Percentiles rank a stretch among this genome's conserved stretches.
phyloP scores from a whole-genome alignment of 208 protist genomes.

The Crithidia thermophila region DNA sequence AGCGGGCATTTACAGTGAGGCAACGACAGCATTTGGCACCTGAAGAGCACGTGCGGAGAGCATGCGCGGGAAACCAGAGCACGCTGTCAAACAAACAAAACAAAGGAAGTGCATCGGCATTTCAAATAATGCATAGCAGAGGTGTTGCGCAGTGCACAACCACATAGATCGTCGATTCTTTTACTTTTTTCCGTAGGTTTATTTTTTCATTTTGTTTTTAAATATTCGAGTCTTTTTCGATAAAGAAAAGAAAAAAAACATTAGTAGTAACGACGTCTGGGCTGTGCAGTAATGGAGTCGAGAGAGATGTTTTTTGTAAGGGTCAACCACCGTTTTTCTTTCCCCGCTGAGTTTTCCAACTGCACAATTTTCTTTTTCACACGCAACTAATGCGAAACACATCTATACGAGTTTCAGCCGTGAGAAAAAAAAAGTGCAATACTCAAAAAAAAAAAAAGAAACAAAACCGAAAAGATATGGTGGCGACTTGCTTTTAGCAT shows the following conservation, averaged over 20 bases:
- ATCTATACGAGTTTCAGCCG: too few relatives aligned
- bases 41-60: too few relatives aligned
- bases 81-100: too few relatives aligned
- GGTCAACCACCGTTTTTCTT: not conserved
- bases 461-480: not conserved
- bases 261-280: not conserved
- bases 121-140: not conserved
- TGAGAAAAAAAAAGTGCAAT: too few relatives aligned
- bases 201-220: constrained; percentile 8
- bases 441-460: not conserved
- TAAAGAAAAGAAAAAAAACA: not conserved
- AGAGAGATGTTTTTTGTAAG: not conserved
- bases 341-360: not conserved
- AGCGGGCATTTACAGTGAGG: too few relatives aligned
- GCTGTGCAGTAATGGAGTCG: not conserved
- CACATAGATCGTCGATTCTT: constrained; percentile 6
- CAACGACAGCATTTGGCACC: too few relatives aligned
- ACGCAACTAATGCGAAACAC: too few relatives aligned
- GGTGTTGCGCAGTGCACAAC: not conserved
- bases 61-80: too few relatives aligned
- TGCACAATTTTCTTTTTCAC: not conserved
- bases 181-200: constrained; percentile 8
- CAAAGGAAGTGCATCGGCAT: not conserved
- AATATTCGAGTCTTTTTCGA: too few relatives aligned
- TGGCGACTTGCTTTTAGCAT: not conserved